A percentile compares a stretch with the other conserved stretches of the same genome.
Evolutionary conservation across 2,329 filamentous ascomycete genomes (phyloP).

Genomic region (Calonectria fujianensis): DNA sequence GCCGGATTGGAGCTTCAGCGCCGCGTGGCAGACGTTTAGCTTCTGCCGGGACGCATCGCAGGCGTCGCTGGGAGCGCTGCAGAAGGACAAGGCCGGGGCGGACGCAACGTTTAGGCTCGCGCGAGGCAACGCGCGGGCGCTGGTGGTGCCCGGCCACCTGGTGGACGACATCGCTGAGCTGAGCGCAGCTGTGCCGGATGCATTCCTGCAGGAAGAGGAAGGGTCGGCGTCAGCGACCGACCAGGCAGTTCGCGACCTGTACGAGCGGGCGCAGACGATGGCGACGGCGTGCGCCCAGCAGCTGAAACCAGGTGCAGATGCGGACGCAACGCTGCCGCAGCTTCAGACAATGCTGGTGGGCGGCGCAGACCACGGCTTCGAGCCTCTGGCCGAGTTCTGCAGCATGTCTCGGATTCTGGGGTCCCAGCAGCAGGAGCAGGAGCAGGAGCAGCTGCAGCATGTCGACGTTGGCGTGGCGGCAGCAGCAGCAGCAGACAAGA

Average conservation of each 20-base stretch:
- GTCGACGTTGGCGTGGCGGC: not conserved
- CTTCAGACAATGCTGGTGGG: slow-evolving; percentile 27
- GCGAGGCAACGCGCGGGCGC: slow-evolving; percentile 7
- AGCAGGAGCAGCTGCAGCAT: not conserved
- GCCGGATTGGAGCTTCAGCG: slow-evolving; percentile 35
- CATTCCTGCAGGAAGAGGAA: slow-evolving; percentile 17
- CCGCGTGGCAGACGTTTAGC: slow-evolving; percentile 34
- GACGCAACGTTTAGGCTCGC: slow-evolving; percentile 6
- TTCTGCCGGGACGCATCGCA: slow-evolving; percentile 18
- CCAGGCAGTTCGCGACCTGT: slow-evolving; percentile 23
- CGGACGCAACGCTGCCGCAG: not conserved
- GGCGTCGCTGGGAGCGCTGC: slow-evolving; percentile 10
- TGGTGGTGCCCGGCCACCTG: slow-evolving; percentile 7
- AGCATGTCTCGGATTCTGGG: slow-evolving; percentile 4
- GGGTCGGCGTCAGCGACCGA: slow-evolving; percentile 20
- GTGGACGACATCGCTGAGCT: slow-evolving; percentile 27
- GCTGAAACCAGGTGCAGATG: not conserved
- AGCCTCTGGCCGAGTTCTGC: not conserved
- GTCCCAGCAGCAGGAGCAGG: not conserved
- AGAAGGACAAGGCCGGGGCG: not conserved
- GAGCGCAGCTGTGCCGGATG: slow-evolving; percentile 28
- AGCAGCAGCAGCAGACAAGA: not conserved
- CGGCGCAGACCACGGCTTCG: not conserved
- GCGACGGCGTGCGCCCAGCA: not conserved
- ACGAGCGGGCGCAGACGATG: slow-evolving; percentile 16